These are phyloP conservation scores for Mycosphaerella arachidis DNA, from an alignment of 2,329 filamentous ascomycete species.

Conservation along the genomic window DNA sequence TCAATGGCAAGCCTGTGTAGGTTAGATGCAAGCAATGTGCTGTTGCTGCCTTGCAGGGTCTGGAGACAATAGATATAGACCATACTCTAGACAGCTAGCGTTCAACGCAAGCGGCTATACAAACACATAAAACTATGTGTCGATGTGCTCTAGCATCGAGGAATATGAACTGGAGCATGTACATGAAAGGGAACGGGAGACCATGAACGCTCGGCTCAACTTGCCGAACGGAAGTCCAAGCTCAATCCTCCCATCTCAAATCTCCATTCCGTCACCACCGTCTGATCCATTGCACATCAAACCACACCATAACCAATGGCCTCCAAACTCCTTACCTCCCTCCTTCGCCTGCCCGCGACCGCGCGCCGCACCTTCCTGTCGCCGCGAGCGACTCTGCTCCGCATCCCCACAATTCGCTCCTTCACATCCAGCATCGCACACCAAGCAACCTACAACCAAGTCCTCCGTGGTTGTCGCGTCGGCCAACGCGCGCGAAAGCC, in stretches of 20 bases:
- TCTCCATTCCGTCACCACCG: background rate
- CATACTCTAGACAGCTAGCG: background rate
- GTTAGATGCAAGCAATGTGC: background rate
- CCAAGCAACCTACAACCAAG: slow-evolving; percentile 49
- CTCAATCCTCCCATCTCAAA: background rate
- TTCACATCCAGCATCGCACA: slow-evolving; percentile 38
- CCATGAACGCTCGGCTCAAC: background rate
- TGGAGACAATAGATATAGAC: background rate
- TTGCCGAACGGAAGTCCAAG: background rate
- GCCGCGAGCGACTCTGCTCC: slow-evolving; percentile 17
- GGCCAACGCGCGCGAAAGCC: slow-evolving; percentile 77
- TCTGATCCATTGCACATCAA: background rate
- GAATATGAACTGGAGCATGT: too few species aligned
- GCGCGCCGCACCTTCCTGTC: slow-evolving; percentile 24
- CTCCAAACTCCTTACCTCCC: slow-evolving; percentile 36
- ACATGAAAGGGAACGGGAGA: too few species aligned
- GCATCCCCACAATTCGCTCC: slow-evolving; percentile 26
- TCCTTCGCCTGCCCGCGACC: slow-evolving; percentile 34
- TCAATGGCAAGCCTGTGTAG: slow-evolving; percentile 5
- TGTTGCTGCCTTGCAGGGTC: background rate
- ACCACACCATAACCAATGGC: slow-evolving; percentile 31
- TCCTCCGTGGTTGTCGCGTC: slow-evolving; percentile 66
- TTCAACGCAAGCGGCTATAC: background rate
- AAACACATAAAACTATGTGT: background rate
- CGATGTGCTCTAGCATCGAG: too few species aligned